A percentile compares a stretch with the other conserved stretches of the same genome.
Evolutionary conservation across 805 yeast genomes (phyloP).

Genomic region (Candida koratica): DNA sequence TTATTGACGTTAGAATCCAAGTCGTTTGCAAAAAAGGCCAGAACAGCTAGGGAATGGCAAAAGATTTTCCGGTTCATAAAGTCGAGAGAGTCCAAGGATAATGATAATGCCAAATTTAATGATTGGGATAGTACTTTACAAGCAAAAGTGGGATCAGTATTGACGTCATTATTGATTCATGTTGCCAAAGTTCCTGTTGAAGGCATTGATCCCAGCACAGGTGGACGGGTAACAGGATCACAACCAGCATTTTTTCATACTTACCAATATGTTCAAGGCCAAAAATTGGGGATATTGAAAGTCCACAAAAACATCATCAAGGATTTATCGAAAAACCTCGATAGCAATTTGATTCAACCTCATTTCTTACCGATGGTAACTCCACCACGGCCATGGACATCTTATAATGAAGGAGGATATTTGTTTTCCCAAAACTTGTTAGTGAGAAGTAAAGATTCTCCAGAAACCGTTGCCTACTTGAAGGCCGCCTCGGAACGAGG

Average conservation of each 20-base stretch:
- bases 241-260: slow-evolving; percentile 92
- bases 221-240: slow-evolving; percentile 57
- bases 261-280: slow-evolving; percentile 76
- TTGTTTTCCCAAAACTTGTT: slow-evolving; percentile 57
- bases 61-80: slow-evolving; percentile 34
- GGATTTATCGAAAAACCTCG: slow-evolving; percentile 62
- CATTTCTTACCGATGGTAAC: slow-evolving; percentile 91
- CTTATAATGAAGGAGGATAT: slow-evolving; percentile 83
- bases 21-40: slow-evolving; percentile 38
- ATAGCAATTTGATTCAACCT: slow-evolving; percentile 69
- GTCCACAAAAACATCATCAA: slow-evolving; percentile 66
- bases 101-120: slow-evolving; percentile 11
- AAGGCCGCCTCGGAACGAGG: slow-evolving; percentile 76
- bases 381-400: slow-evolving; percentile 84
- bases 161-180: slow-evolving; percentile 70
- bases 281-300: slow-evolving; percentile 74
- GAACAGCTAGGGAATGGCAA: slow-evolving; percentile 47
- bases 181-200: slow-evolving; percentile 78
- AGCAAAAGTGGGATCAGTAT: slow-evolving; percentile 75
- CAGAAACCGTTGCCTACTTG: slow-evolving; percentile 86
- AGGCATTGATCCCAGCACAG: slow-evolving; percentile 79
- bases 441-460: slow-evolving; percentile 76
- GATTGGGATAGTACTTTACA: slow-evolving; percentile 29
- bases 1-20: slow-evolving; percentile 55
- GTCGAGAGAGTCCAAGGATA: slow-evolving; percentile 11